Conservation (phyloP, 768 basidiomycete species). For the Russula dissimulans region DNA sequence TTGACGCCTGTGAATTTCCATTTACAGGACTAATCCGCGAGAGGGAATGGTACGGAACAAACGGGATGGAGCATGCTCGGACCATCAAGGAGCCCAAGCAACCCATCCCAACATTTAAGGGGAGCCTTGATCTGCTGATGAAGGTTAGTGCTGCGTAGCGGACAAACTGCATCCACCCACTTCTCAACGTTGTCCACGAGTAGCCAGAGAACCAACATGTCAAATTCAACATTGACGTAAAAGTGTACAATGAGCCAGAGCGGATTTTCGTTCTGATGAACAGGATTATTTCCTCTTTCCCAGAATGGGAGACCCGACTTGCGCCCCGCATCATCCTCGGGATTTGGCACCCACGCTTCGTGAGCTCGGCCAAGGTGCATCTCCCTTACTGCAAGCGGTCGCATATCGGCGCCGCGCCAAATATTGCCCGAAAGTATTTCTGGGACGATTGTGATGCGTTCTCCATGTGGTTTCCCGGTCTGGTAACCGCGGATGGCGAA, state of each 20-base stretch:
- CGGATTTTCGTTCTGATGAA: slow-evolving; percentile 79
- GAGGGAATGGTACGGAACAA: slow-evolving; percentile 37
- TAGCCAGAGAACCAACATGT: slow-evolving; percentile 70
- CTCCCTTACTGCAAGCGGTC: slow-evolving; percentile 80
- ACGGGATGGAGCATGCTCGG: slow-evolving; percentile 64
- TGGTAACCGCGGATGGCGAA: slow-evolving; percentile 67
- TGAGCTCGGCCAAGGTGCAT: slow-evolving; percentile 60
- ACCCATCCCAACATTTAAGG: slow-evolving; percentile 80
- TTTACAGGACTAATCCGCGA: slow-evolving; percentile 47
- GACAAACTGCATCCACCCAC: background rate
- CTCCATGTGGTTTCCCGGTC: slow-evolving; percentile 65
- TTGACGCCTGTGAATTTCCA: slow-evolving; percentile 16
- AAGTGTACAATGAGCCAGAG: slow-evolving; percentile 84
- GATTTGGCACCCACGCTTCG: slow-evolving; percentile 88
- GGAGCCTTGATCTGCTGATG: slow-evolving; percentile 78
- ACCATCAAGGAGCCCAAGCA: slow-evolving; percentile 80
- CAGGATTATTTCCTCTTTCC: slow-evolving; percentile 49
- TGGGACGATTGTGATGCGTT: slow-evolving; percentile 84
- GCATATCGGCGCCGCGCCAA: slow-evolving; percentile 70
- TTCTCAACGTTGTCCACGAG: slow-evolving; percentile 9
- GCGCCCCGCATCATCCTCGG: slow-evolving; percentile 77
- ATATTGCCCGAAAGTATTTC: slow-evolving; percentile 76
- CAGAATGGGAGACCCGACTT: slow-evolving; percentile 63
- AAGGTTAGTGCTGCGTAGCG: slow-evolving; percentile 34
- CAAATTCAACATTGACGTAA: slow-evolving; percentile 86